Evolutionary conservation across 1,139 yeast genomes (phyloP).

Genomic region (Debaryomyces singareniensis): DNA sequence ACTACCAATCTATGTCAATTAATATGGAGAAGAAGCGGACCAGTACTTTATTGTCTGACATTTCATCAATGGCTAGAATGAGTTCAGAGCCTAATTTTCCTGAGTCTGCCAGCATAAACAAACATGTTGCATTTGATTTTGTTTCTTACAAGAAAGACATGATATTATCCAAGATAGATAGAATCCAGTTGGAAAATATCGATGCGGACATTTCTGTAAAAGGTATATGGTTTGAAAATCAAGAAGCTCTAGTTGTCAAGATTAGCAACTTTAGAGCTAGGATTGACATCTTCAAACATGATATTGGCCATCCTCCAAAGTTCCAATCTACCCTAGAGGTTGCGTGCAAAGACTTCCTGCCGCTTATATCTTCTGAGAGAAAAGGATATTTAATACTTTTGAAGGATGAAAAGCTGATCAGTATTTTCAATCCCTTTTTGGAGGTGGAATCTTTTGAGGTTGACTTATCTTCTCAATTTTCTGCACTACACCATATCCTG

Average conservation of each 20-base stretch:
- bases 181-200: constrained; percentile 26
- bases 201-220: constrained; percentile 32
- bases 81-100: constrained; percentile 35
- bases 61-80: constrained; percentile 58
- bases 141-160: constrained; percentile 52
- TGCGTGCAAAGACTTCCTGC: constrained; percentile 37
- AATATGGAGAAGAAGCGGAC: constrained; percentile 48
- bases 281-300: constrained; percentile 44
- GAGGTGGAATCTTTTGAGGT: constrained; percentile 46
- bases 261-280: constrained; percentile 29
- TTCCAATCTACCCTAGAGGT: constrained; percentile 28
- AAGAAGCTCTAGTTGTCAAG: constrained; percentile 51
- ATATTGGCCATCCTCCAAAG: constrained; percentile 26
- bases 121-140: constrained; percentile 15
- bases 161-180: constrained; percentile 56
- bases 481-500: constrained; percentile 15
- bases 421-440: constrained; percentile 60
- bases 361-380: constrained; percentile 24
- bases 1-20: constrained; percentile 17
- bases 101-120: constrained; percentile 18
- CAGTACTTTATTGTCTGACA: constrained; percentile 49
- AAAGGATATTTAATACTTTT: constrained; percentile 40
- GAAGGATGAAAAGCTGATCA: constrained; percentile 25
- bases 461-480: constrained; percentile 11
- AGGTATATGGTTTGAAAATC: constrained; percentile 42